A percentile compares a stretch with the other conserved stretches of the same genome.
phyloP scores from a whole-genome alignment of 805 yeast genomes.

The Yarrowia alimentaria region DNA sequence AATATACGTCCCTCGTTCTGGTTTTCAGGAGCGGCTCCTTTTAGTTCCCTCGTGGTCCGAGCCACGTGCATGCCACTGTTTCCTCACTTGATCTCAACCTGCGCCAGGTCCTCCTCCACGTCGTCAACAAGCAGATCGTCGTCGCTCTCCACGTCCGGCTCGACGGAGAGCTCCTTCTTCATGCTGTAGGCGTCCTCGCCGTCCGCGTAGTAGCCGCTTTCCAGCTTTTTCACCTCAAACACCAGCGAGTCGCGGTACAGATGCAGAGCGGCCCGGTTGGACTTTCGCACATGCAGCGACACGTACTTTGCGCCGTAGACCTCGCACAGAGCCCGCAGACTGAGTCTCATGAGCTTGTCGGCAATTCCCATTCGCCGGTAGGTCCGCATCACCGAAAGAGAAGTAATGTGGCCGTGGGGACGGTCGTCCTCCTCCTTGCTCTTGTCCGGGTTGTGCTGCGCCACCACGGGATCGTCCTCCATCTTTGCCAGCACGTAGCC shows the following conservation, averaged over 20 bases:
- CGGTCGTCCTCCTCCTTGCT: constrained; percentile 31
- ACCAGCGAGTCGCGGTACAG: constrained; percentile 79
- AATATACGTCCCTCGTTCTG: too few relatives aligned
- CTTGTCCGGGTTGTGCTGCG: constrained; percentile 16
- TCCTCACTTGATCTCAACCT: too few relatives aligned
- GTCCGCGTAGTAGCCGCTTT: constrained; percentile 89
- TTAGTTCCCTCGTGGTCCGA: too few relatives aligned
- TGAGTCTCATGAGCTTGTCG: constrained; percentile 83
- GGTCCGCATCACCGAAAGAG: constrained; percentile 91
- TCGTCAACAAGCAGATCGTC: constrained; percentile 34
- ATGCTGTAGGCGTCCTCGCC: constrained; percentile 97
- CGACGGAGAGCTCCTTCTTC: constrained; percentile 58
- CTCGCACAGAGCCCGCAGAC: constrained; percentile 76
- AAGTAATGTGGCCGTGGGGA: constrained; percentile 87
- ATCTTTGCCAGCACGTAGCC: constrained; percentile 95
- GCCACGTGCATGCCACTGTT: too few relatives aligned
- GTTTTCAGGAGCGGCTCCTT: too few relatives aligned
- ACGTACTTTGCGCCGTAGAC: constrained; percentile 79
- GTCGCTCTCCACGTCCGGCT: constrained; percentile 32
- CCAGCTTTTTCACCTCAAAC: constrained; percentile 80
- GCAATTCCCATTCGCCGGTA: constrained; percentile 95
- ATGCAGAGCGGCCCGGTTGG: constrained; percentile 91
- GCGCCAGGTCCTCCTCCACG: constrained; percentile 30
- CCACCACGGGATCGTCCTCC: constrained; percentile 67
- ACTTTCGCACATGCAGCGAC: constrained; percentile 87